Conservation (phyloP, 2,329 filamentous ascomycete species). For the Anisogramma anomala region DNA sequence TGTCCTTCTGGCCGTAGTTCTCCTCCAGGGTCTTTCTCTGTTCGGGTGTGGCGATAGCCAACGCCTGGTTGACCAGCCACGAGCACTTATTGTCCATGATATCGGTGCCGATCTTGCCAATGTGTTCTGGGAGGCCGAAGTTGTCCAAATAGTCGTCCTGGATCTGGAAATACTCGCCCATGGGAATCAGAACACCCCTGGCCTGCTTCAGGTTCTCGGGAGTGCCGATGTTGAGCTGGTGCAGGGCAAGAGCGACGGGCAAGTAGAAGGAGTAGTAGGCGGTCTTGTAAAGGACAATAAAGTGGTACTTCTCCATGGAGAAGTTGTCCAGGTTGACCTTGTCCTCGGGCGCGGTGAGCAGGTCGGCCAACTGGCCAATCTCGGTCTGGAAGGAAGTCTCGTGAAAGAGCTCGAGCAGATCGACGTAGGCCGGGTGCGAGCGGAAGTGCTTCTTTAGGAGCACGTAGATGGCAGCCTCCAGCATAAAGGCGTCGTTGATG, state of each 20-base stretch:
- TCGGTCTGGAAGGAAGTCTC: constrained; percentile 90
- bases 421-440: constrained; percentile 73
- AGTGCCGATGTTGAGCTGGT: constrained; percentile 76
- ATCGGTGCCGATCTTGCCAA: constrained; percentile 97
- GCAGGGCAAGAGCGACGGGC: constrained; percentile 79
- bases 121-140: constrained; percentile 81
- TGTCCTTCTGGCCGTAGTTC: constrained; percentile 90
- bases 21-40: constrained; percentile 81
- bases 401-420: constrained; percentile 92
- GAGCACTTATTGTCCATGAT: constrained; percentile 99
- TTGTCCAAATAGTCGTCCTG: constrained; percentile 99
- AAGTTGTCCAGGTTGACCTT: constrained; percentile 90
- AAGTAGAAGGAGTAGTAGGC: constrained; percentile 99
- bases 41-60: constrained; percentile 66
- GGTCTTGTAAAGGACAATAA: constrained; percentile 99
- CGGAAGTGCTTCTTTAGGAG: constrained; percentile 93
- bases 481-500: constrained; percentile 97
- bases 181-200: constrained; percentile 84
- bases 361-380: constrained; percentile 84
- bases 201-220: constrained; percentile 80
- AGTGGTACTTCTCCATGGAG: constrained; percentile 85
- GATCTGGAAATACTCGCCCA: constrained; percentile 98
- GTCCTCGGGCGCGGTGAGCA: constrained; percentile 93
- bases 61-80: constrained; percentile 92
- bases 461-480: constrained; percentile 81